Base-by-base conservation (phyloP, 441 rosid species). In the Isatis lusitanica region DNA sequence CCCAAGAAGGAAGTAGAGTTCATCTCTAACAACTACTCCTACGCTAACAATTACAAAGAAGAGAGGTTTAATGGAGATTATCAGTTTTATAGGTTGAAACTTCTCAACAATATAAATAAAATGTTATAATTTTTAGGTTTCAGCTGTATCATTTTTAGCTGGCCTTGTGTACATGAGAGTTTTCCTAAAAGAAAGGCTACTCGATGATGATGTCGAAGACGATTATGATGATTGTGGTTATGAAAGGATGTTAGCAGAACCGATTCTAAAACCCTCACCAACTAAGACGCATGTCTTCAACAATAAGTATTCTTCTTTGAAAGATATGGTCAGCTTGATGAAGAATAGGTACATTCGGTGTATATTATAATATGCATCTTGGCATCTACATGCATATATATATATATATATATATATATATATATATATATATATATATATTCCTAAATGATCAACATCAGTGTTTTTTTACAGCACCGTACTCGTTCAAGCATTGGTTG, bases 151-250 rank as follows among this genome's bases (percentile, higher is more conserved):
- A 13, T 82, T 85, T 0, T 82, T 86, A 80, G 51, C 80, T 62
- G 91, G 87, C 6, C 74, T 73, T 21, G 86, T 83, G 16, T 89
- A 93, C 84, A 86, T 89, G 98, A 87, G 96, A 79, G 57, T 88
- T 62, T 91, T 93, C 68, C 85, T 93, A 21, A 66, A 86, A 77
- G 97, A 93, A 36, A 85, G 82, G 71, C 26, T 63, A 31, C 70
- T 67, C 0, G 62, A 68, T 17, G 43, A 8, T 2, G 83, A 81
- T 6, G 65, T 58, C 10, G 8, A 31, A 3, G 31, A 16, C 11
- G 0, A 30, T 1, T 1, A 12, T 50, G 56, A 63, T 48, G 24
- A 21, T 21, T 21, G 24, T 21, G 24, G 24, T 21, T 1, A 21
- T 21, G 13, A 36, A 15, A 46, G n/a, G 15, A 73, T 63, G 57